Evolutionary conservation across 805 yeast species (phyloP), one percentile per base, ranked within the genome.

Genomic region (Candida stauntonica): DNA sequence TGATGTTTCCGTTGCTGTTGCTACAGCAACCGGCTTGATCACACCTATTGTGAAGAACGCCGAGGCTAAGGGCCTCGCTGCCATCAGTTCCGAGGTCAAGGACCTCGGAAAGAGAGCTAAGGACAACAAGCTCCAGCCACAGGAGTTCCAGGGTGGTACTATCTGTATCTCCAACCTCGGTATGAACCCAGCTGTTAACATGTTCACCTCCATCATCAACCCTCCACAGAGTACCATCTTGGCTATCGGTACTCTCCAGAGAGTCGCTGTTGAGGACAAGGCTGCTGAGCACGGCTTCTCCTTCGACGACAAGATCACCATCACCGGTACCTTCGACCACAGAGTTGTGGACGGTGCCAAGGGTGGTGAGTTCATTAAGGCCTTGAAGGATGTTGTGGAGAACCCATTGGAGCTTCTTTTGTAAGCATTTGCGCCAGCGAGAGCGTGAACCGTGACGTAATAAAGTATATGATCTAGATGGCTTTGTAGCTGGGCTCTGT

Each of bases 131-230:
- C 80, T 93, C 63, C 61, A 68, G 50, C 99, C 99, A 47, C 95
- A 87, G 66, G 99, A 93, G 72, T 93, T 85, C 81, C 96, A 87
- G 76, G 99, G 99, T 57, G 99, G 99, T 61, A 89, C 99, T 54
- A 86, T 93, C 66, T 88, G 97, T 64, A 91, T 93, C 60, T 93
- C 98, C 51, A 93, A 93, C 82, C 73, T 93, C 75, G 99, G 99
- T 62, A 93, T 93, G 99, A 93, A 93, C 79, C 77, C 70, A 42
- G 98, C 99, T 39, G 97, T 91, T 33, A 73, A 79, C 49, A 59
- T 83, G 62, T 93, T 93, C 79, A 91, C 99, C 21, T 91, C 99
- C 26, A 93, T 93, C 67, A 81, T 93, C 65, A 93, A 93, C 77
- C 98, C 96, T 47, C 99, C 99, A 38, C 99, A 91, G 69, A 75